phyloP scores from a whole-genome alignment of 1,139 yeast species.

The Pneumocystis wakefieldiae region DNA sequence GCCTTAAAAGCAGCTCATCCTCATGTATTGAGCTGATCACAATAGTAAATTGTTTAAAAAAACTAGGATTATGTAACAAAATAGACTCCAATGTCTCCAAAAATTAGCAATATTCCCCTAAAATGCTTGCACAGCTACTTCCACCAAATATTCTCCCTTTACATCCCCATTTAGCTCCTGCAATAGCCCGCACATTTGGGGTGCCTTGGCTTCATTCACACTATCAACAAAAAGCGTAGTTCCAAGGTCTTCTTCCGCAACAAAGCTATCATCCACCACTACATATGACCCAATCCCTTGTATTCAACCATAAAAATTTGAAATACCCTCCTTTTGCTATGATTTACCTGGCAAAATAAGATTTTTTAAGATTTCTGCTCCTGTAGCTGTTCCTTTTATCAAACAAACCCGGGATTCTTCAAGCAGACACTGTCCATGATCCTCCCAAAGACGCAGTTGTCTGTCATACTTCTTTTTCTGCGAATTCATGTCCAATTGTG shows the following conservation, averaged over 20 bases:
- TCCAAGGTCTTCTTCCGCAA: slow-evolving; percentile 33
- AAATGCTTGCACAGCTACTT: slow-evolving; percentile 14
- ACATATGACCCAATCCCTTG: slow-evolving; percentile 42
- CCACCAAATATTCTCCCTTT: slow-evolving; percentile 26
- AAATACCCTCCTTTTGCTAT: not conserved
- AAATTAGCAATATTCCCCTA: slow-evolving; percentile 14
- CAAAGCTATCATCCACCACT: slow-evolving; percentile 36
- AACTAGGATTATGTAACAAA: slow-evolving; percentile 16
- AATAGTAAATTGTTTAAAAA: slow-evolving; percentile 40
- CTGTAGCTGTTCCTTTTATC: slow-evolving; percentile 43
- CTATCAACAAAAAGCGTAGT: slow-evolving; percentile 50
- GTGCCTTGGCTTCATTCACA: slow-evolving; percentile 32
- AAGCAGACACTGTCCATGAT: slow-evolving; percentile 53
- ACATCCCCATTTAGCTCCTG: slow-evolving; percentile 51
- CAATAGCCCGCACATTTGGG: slow-evolving; percentile 30
- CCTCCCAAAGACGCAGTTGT: slow-evolving; percentile 79
- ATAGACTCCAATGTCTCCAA: slow-evolving; percentile 8
- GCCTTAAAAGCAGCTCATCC: slow-evolving; percentile 11
- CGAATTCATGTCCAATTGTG: not conserved
- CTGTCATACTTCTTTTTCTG: slow-evolving; percentile 48
- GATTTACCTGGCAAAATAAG: slow-evolving; percentile 57
- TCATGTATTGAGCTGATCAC: slow-evolving; percentile 33
- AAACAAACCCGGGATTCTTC: slow-evolving; percentile 47
- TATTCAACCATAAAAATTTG: slow-evolving; percentile 8
- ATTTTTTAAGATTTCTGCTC: slow-evolving; percentile 63